A percentile compares a stretch with the other conserved stretches of the same genome.
Evolutionary conservation across 345 rosid species (phyloP).

Genomic region (Hibiscus mutabilis): DNA sequence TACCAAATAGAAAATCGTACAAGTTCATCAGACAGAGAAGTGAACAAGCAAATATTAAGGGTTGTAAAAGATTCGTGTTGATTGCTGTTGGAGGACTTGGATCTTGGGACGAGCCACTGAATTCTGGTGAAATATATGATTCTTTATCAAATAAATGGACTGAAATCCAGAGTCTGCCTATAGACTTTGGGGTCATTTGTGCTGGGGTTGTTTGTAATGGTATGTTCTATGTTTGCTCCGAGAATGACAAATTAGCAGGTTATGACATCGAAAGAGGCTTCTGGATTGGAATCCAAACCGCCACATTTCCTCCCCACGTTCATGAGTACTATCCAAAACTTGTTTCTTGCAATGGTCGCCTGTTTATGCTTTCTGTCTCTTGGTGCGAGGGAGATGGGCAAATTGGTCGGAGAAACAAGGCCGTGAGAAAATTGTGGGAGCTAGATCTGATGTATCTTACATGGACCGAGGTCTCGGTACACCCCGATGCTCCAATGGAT

Average conservation of each 20-base stretch:
- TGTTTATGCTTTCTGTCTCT: slow-evolving; percentile 86
- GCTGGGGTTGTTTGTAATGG: slow-evolving; percentile 81
- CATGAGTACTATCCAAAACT: slow-evolving; percentile 92
- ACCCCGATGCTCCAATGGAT: slow-evolving; percentile 99
- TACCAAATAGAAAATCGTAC: slow-evolving; percentile 37
- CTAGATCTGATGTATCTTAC: slow-evolving; percentile 75
- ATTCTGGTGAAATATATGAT: slow-evolving; percentile 93
- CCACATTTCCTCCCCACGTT: slow-evolving; percentile 84
- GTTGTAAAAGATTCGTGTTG: slow-evolving; percentile 60
- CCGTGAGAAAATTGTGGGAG: slow-evolving; percentile 93
- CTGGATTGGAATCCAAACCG: slow-evolving; percentile 79
- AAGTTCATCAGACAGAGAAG: slow-evolving; percentile 47
- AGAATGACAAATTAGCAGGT: slow-evolving; percentile 81
- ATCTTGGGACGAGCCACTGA: slow-evolving; percentile 75
- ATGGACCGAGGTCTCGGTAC: slow-evolving; percentile 81
- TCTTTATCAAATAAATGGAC: slow-evolving; percentile 75
- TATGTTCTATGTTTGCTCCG: slow-evolving; percentile 83
- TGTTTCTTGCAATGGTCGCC: slow-evolving; percentile 61
- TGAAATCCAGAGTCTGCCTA: slow-evolving; percentile 75
- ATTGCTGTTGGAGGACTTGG: slow-evolving; percentile 84
- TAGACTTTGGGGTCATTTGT: slow-evolving; percentile 66
- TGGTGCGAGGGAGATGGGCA: slow-evolving; percentile 99
- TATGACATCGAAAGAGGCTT: slow-evolving; percentile 87
- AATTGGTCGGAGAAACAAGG: slow-evolving; percentile 94
- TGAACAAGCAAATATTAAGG: slow-evolving; percentile 35